Base-by-base conservation (phyloP, 1,284 basidiomycete species). In the Ganoderma sp. region DNA sequence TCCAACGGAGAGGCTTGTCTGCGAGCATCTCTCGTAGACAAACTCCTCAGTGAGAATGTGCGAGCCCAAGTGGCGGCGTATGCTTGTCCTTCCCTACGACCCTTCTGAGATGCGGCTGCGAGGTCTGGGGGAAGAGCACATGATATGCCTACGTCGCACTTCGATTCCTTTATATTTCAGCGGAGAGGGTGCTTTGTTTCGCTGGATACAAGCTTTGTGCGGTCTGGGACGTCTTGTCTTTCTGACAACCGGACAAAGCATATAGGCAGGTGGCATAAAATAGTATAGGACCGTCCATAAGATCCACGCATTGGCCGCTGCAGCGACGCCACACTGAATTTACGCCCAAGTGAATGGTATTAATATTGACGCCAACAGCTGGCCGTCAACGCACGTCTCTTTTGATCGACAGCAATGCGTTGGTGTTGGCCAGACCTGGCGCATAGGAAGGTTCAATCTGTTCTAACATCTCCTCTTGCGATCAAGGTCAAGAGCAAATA, bases 1-100 rank as follows among this genome's bases (percentile, higher is more conserved):
- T 15, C 22, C 22, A 28, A 52, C 50, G 50, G 50, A 52, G 50
- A 52, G 22, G 50, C 25, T 28, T 52, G 50, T 52, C 50, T 52
- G 50, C 25, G 50, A 52, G 25, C 57, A 58, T 39, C 17, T 19
- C 37, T 58, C 57, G 34, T 37, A 37, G 57, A 58, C 57, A 41
- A 58, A 58, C 57, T 22, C 22, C 57, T 58, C 57, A 58, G 57
- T 58, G 2, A 19, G n/a, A n/a, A 28, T 28, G 37, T 7, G 57
- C 57, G 8, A 37, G 34, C 37, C 57, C 57, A 37, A 37, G 50
- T 52, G 50, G 50, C 50, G 50, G 50, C 50, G 6, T 4, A 10
- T 10, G 10, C 3, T 22, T 28, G 22, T 7, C 25, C 4, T 52
- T 10, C 50, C 22, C 22, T 52, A 10, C 50, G 9, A 52, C 17